Base-by-base conservation (phyloP, 2,329 filamentous ascomycete species). In the Knoxdaviesia capensis region DNA sequence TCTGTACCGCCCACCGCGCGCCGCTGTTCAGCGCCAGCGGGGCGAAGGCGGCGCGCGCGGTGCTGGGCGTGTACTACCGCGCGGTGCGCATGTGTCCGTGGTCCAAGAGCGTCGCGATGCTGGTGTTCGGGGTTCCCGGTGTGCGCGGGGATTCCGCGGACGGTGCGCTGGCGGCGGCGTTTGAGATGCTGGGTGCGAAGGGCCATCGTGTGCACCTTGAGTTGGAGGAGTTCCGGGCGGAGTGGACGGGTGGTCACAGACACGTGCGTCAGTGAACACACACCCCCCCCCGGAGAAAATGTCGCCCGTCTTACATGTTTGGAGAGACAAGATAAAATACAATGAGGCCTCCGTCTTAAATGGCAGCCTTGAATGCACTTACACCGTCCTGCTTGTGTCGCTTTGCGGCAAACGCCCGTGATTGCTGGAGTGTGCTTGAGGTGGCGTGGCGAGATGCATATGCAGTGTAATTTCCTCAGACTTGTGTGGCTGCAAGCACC, bases 181-280 rank as follows among this genome's bases (percentile, higher is more conserved):
- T 65, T 44, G 56, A 59, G 35, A 64, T 60, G 2, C 62, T 73
- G 56, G 55, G 52, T 11, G 56, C 59, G 5, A 71, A 68, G 54
- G 67, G 68, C 0, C 38, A 71, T 38, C 54, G 69, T 29, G 53
- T 71, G 0, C 64, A 69, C 47, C 56, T 68, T 5, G 69, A 72
- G 35, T 49, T 71, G 51, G 66, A 69, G 1, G 67, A 64, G 42
- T 67, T 64, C 49, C 48, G 65, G 38, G 56, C 55, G 38, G 49
- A 49, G 34, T 60, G 58, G 51, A 52, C 53, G 30, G 48, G 41
- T 34, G 48, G 45, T 35, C 20, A 20, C 20, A 20, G 20, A 20
- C 20, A 20, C 20, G 20, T 20, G 20, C 20, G 20, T 3, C 20
- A 20, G 20, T 20, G 20, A 20, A 20, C 20, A 20, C 20, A 20